A percentile compares a stretch with the other conserved stretches of the same genome.
These are phyloP conservation scores for Termitomyces sp. DNA, from an alignment of 768 basidiomycete species.

Conservation along the genomic window DNA sequence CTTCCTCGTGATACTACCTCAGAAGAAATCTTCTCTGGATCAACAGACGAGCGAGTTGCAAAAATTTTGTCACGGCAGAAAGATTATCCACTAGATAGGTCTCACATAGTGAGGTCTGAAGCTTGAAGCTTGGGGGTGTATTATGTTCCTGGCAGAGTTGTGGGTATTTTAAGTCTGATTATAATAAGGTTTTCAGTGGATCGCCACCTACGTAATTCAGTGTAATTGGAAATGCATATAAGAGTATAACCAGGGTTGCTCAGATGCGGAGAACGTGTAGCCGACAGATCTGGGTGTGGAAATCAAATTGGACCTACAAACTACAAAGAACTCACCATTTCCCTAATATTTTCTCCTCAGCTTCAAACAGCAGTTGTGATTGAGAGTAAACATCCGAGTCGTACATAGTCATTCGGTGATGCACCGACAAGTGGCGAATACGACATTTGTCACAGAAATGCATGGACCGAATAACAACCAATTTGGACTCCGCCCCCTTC, in stretches of 20 bases:
- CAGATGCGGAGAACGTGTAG: constrained; percentile 21
- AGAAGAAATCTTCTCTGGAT: neutral
- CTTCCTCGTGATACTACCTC: neutral
- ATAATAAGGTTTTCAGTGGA: neutral
- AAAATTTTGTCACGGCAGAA: neutral
- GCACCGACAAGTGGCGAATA: neutral
- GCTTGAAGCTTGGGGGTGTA: neutral
- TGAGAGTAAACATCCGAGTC: neutral
- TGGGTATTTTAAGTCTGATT: neutral
- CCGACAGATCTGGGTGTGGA: neutral
- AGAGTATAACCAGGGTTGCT: constrained; percentile 23
- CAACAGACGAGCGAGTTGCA: neutral
- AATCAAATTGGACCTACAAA: neutral
- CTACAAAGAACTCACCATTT: neutral
- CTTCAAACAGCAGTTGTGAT: neutral
- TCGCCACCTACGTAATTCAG: neutral
- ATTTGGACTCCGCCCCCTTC: neutral
- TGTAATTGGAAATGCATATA: neutral
- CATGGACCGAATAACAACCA: neutral
- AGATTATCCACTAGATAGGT: neutral
- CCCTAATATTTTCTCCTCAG: neutral
- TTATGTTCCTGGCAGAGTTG: neutral
- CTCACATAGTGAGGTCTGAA: neutral
- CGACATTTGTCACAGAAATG: neutral
- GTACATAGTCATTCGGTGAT: neutral